phyloP scores from a whole-genome alignment of 176 grass and related monocot species.

The Pontederia crassipes region DNA sequence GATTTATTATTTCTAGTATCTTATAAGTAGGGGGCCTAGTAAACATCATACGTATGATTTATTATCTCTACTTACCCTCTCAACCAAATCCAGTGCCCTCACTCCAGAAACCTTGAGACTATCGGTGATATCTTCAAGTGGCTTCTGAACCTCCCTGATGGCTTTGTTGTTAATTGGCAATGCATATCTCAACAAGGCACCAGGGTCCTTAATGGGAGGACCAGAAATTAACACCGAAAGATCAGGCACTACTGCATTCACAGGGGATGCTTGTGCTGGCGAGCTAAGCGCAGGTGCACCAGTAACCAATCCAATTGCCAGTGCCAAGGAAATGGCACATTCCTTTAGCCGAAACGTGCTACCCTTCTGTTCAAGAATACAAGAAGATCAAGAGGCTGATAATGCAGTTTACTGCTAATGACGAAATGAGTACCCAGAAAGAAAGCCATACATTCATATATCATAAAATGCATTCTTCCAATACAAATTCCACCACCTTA shows the following conservation, averaged over 20 bases:
- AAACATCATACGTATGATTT: neutral
- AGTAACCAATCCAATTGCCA: slow-evolving; percentile 68
- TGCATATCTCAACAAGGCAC: slow-evolving; percentile 90
- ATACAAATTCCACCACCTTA: too few species aligned
- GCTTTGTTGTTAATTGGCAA: slow-evolving; percentile 94
- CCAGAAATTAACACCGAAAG: slow-evolving; percentile 92
- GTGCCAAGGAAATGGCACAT: slow-evolving; percentile 66
- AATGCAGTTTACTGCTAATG: neutral
- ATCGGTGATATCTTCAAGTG: slow-evolving; percentile 82
- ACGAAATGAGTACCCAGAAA: neutral
- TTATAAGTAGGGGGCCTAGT: neutral
- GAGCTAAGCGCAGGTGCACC: slow-evolving; percentile 27
- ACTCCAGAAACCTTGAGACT: slow-evolving; percentile 87
- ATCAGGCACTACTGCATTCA: slow-evolving; percentile 58
- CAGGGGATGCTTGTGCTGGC: slow-evolving; percentile 44
- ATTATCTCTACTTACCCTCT: slow-evolving; percentile 55
- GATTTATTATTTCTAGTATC: slow-evolving; percentile 12
- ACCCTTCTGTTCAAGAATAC: slow-evolving; percentile 33
- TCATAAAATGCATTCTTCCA: neutral
- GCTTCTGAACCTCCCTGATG: slow-evolving; percentile 93
- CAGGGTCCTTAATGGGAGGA: slow-evolving; percentile 95
- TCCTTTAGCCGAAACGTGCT: slow-evolving; percentile 57
- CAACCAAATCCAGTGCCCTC: slow-evolving; percentile 90
- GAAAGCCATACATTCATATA: neutral
- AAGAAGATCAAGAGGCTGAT: slow-evolving; percentile 8